Conservation (phyloP, 352 stramenopile species). For the Phytophthora pistaciae region DNA sequence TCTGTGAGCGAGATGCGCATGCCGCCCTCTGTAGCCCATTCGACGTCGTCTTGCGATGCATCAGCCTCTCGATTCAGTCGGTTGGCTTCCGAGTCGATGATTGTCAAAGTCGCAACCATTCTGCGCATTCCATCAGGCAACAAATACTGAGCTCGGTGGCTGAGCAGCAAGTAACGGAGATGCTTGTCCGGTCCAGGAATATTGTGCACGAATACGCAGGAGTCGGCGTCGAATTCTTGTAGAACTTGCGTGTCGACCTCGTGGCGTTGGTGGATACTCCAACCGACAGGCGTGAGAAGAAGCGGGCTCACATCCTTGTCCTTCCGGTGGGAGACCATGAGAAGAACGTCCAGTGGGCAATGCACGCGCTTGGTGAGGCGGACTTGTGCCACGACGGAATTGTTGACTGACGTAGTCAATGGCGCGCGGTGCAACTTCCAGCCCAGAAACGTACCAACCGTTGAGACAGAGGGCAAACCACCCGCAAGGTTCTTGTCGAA, state of each 20-base stretch:
- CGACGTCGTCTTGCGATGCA: constrained; percentile 7
- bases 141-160: constrained; percentile 3
- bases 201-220: constrained; percentile 25
- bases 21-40: constrained; percentile 35
- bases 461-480: background rate
- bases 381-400: background rate
- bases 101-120: constrained; percentile 16
- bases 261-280: constrained; percentile 24
- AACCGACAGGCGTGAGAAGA: constrained; percentile 22
- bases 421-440: background rate
- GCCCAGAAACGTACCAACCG: background rate
- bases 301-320: constrained; percentile 19
- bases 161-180: constrained; percentile 2
- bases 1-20: constrained; percentile 26
- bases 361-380: constrained; percentile 8
- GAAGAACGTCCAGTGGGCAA: background rate
- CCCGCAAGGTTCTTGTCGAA: background rate
- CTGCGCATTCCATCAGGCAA: constrained; percentile 7
- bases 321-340: constrained; percentile 5
- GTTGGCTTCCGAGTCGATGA: constrained; percentile 32
- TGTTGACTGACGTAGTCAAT: constrained; percentile 3
- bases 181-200: constrained; percentile 20
- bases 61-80: constrained; percentile 14
- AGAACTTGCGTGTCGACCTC: constrained; percentile 24
- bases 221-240: constrained; percentile 14